Evolutionary conservation across 2,329 filamentous ascomycete genomes (phyloP).

Genomic region (Cordyceps militaris): DNA sequence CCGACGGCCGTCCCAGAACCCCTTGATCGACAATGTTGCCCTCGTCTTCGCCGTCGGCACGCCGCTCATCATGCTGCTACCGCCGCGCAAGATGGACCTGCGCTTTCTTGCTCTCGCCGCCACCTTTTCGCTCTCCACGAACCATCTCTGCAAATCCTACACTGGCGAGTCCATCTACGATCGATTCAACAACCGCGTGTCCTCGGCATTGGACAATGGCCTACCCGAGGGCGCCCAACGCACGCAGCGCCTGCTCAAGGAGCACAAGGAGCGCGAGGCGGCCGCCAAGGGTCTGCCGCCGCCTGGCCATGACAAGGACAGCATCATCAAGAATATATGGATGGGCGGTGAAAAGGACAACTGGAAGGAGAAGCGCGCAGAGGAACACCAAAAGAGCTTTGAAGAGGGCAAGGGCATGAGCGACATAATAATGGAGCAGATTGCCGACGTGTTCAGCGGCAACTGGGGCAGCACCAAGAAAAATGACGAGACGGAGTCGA

Average conservation of each 20-base stretch:
- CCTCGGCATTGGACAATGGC: slow-evolving; percentile 40
- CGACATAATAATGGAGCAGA: slow-evolving; percentile 49
- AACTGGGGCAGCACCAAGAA: slow-evolving; percentile 27
- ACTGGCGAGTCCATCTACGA: slow-evolving; percentile 45
- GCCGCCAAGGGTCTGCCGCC: slow-evolving; percentile 18
- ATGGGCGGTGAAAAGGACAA: slow-evolving; percentile 50
- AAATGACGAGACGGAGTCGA: slow-evolving; percentile 18
- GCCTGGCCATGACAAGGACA: slow-evolving; percentile 21
- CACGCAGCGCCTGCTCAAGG: slow-evolving; percentile 40
- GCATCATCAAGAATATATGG: slow-evolving; percentile 44
- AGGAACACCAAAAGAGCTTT: slow-evolving; percentile 45
- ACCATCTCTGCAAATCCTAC: slow-evolving; percentile 50
- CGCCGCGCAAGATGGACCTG: slow-evolving; percentile 44
- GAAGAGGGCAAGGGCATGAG: slow-evolving; percentile 50
- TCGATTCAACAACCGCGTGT: slow-evolving; percentile 38
- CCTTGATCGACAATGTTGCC: slow-evolving; percentile 40
- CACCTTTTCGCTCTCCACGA: slow-evolving; percentile 45
- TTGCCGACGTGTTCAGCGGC: slow-evolving; percentile 45
- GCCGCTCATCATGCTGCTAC: slow-evolving; percentile 42
- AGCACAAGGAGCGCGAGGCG: slow-evolving; percentile 36
- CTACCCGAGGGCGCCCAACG: slow-evolving; percentile 50
- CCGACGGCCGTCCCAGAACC: slow-evolving; percentile 26
- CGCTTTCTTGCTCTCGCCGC: slow-evolving; percentile 44
- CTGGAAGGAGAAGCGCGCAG: slow-evolving; percentile 46
- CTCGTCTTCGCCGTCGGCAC: slow-evolving; percentile 41